Evolutionary conservation across 2,329 filamentous ascomycete genomes (phyloP), one percentile per base, ranked within the genome.

Genomic region (Curvularia sp.): DNA sequence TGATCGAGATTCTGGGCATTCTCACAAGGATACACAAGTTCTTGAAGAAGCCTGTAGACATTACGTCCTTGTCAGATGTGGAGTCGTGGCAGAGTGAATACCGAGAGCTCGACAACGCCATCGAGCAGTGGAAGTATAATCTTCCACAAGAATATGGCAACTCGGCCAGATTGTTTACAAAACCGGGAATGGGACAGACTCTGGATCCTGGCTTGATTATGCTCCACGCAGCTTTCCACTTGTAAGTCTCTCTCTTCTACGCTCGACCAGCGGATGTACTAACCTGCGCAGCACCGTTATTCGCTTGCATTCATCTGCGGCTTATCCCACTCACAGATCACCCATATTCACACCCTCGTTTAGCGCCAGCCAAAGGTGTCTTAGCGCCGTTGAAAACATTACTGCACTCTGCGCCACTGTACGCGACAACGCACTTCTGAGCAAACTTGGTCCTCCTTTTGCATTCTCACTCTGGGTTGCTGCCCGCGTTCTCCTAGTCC

Each of bases 401-500:
- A 87, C 89, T 38, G 87, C 89, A 0, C 83, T 97, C 1, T 89
- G 89, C 60, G 88, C 90, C 61, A 93, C 92, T 69, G 92, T 96
- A 12, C 85, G 90, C 28, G 86, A 75, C 12, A 89, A 92, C 67
- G 84, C 85, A 51, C 85, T 96, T 74, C 82, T 97, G 20, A 84
- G 87, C 49, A 93, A 93, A 74, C 86, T 97, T 15, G 93, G 93
- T 0, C 93, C 93, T 0, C 93, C 92, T 0, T 97, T 97, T 74
- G 93, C 93, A 3, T 97, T 97, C 73, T 93, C 91, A 0, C 82
- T 97, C 1, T 97, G 93, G 93, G 93, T 97, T 15, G 92, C 91
- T 3, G 92, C 93, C 5, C 89, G 93, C 3, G 83, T 97, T 3
- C 82, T 96, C 5, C 87, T 97, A 8, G 93, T 97, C 2, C 93